Conservation (phyloP, 2,329 filamentous ascomycete species). For the Pyricularia sp. region DNA sequence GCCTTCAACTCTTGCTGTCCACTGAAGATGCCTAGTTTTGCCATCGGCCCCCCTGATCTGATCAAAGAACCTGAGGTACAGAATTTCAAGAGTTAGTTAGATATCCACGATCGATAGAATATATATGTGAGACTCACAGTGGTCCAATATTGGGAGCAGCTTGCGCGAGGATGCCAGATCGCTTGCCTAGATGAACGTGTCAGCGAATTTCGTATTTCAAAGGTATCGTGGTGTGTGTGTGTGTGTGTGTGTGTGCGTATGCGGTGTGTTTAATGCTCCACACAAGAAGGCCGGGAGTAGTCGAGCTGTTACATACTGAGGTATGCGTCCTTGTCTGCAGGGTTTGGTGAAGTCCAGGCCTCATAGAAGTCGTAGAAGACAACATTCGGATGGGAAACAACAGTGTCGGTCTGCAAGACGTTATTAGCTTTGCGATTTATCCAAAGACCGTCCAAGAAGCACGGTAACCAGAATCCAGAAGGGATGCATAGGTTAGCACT, state of each 20-base stretch:
- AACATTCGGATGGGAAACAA: slow-evolving; percentile 32
- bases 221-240: background rate
- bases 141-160: slow-evolving; percentile 58
- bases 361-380: slow-evolving; percentile 57
- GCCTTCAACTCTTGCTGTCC: slow-evolving; percentile 55
- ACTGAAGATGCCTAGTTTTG: slow-evolving; percentile 55
- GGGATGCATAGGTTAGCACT: slow-evolving; percentile 6
- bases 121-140: slow-evolving; percentile 25
- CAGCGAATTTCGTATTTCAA: background rate
- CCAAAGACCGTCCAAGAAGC: background rate
- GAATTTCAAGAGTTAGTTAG: background rate
- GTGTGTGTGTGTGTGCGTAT: no score
- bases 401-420: slow-evolving; percentile 31
- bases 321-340: slow-evolving; percentile 31
- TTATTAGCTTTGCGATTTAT: background rate
- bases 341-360: slow-evolving; percentile 42
- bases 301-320: slow-evolving; percentile 22
- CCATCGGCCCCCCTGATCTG: slow-evolving; percentile 48
- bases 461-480: background rate
- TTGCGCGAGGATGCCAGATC: slow-evolving; percentile 52
- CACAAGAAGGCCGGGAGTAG: background rate
- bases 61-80: slow-evolving; percentile 34
- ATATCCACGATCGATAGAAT: background rate
- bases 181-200: slow-evolving; percentile 19
- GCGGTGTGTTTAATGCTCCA: no score